Conservation (phyloP, 106 monocot species). For the Vanilla planifolia region DNA sequence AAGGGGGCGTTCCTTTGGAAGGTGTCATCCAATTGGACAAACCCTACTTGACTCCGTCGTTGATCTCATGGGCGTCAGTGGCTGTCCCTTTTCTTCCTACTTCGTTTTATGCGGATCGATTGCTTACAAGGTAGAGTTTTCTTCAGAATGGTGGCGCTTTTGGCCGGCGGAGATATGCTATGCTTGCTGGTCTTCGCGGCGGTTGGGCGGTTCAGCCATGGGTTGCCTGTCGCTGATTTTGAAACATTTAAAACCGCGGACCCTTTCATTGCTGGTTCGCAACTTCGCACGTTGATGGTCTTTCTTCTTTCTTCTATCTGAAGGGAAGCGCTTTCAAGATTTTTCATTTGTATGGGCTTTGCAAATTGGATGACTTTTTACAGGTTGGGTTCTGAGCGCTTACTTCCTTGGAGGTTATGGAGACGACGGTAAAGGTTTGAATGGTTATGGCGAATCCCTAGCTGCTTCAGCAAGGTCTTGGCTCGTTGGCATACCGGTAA, state of each 20-base stretch:
- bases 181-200: constrained; percentile 74
- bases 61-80: constrained; percentile 53
- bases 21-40: constrained; percentile 83
- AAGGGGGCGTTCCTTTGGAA: constrained; percentile 67
- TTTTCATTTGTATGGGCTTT: too few species aligned
- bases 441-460: constrained; percentile 29
- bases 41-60: constrained; percentile 19
- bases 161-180: constrained; percentile 66
- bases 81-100: neutral
- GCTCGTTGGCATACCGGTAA: constrained; percentile 81
- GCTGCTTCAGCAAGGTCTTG: constrained; percentile 55
- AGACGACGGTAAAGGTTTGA: constrained; percentile 51
- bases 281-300: neutral
- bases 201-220: constrained; percentile 86
- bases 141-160: constrained; percentile 59
- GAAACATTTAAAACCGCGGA: constrained; percentile 77
- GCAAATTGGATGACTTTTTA: neutral
- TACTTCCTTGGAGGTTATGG: constrained; percentile 49
- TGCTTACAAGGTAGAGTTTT: neutral
- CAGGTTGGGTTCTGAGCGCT: constrained; percentile 57
- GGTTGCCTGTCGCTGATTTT: constrained; percentile 47
- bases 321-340: neutral
- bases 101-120: neutral
- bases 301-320: constrained; percentile 1
- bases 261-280: constrained; percentile 79